A percentile compares a stretch with the other conserved stretches of the same genome.
Conservation (phyloP, 1,284 basidiomycete species). For the Moniliella sp. region DNA sequence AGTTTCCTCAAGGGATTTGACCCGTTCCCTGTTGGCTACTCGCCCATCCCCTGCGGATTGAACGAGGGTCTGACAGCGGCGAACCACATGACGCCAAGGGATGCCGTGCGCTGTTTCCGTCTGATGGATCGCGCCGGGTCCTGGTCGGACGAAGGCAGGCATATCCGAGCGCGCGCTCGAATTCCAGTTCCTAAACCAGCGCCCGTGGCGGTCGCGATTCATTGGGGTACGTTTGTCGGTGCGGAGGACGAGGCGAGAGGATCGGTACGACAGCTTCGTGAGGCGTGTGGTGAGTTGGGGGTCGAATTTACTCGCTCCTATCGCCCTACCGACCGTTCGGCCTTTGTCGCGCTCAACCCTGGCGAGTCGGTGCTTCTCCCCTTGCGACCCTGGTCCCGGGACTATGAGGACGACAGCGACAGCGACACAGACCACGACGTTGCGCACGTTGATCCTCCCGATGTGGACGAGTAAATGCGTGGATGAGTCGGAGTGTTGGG, state of each 20-base stretch:
- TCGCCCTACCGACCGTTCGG: not conserved
- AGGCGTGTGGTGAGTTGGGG: not conserved
- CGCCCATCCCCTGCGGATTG: constrained; percentile 15
- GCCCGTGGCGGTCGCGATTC: constrained; percentile 8
- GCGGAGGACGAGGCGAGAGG: constrained; percentile 4
- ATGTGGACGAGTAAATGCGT: no score
- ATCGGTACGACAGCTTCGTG: constrained; percentile 1
- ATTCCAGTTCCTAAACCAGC: no score
- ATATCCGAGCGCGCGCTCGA: no score
- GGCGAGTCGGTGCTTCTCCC: not conserved
- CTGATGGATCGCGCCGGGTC: constrained; percentile 6
- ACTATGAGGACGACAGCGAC: no score
- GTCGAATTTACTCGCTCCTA: constrained; percentile 1
- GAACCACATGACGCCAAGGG: constrained; percentile 24
- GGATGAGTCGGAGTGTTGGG: no score
- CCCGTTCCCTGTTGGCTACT: constrained; percentile 11
- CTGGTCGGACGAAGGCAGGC: not conserved
- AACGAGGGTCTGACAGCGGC: constrained; percentile 16
- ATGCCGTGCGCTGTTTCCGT: constrained; percentile 14
- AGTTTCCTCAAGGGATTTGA: constrained; percentile 22
- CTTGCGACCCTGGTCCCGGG: no score
- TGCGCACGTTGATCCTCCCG: no score
- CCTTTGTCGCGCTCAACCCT: not conserved
- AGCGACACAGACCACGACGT: no score
- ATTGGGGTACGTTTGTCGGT: constrained; percentile 14